These are phyloP conservation scores for Asparagopsis taxiformis DNA, from an alignment of 31 red algal species.

Conservation along the genomic window DNA sequence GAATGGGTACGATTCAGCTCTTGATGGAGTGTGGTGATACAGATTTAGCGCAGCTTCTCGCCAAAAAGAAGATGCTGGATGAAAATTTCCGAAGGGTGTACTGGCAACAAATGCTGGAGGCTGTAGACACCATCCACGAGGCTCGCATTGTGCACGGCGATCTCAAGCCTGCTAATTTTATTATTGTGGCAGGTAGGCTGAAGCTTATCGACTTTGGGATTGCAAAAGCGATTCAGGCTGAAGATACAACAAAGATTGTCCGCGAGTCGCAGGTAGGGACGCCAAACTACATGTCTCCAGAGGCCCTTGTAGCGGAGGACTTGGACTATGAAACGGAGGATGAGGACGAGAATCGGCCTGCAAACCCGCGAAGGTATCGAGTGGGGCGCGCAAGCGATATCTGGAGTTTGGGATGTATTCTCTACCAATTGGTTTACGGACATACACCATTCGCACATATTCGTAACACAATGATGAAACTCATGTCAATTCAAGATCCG, in stretches of 20 bases:
- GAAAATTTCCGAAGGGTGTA: slow-evolving; percentile 80
- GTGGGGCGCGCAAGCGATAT: slow-evolving; percentile 90
- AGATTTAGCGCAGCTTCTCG: slow-evolving; percentile 67
- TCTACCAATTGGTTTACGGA: slow-evolving; percentile 97
- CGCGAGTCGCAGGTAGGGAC: slow-evolving; percentile 90
- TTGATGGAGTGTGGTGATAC: slow-evolving; percentile 96
- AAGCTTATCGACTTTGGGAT: slow-evolving; percentile 99
- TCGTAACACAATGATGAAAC: slow-evolving; percentile 61
- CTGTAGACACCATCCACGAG: slow-evolving; percentile 87
- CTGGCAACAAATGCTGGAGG: slow-evolving; percentile 98
- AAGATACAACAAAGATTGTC: slow-evolving; percentile 95
- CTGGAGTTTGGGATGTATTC: slow-evolving; percentile 95
- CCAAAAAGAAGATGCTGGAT: slow-evolving; percentile 50
- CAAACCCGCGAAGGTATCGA: slow-evolving; percentile 24
- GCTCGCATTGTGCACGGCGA: slow-evolving; percentile 91
- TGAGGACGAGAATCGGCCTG: neutral
- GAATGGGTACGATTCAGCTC: slow-evolving; percentile 64
- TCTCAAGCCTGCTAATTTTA: slow-evolving; percentile 97
- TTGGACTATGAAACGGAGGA: slow-evolving; percentile 13
- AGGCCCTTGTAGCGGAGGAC: slow-evolving; percentile 68
- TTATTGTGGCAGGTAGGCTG: slow-evolving; percentile 79
- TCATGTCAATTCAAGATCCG: slow-evolving; percentile 78
- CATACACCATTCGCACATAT: slow-evolving; percentile 91
- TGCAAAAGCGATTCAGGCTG: slow-evolving; percentile 85
- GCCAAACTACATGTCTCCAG: slow-evolving; percentile 98